These are phyloP conservation scores for Magnolia kwangsiensis DNA, from an alignment of 164 flowering plant species.

Conservation along the genomic window DNA sequence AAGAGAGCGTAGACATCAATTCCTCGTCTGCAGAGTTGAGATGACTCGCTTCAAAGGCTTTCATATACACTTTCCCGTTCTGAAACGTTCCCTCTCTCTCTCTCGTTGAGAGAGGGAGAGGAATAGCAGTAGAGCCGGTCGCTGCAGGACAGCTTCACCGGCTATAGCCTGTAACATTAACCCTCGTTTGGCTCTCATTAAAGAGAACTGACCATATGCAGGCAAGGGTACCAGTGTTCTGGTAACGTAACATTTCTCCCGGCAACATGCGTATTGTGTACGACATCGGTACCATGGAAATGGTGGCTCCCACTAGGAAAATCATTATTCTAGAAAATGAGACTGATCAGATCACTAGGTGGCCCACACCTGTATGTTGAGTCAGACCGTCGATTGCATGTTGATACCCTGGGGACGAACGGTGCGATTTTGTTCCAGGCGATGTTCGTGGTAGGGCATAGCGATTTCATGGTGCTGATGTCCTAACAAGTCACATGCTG, in stretches of 20 bases:
- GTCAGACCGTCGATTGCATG: background rate
- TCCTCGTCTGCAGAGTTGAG: slow-evolving; percentile 17
- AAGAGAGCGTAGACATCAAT: slow-evolving; percentile 29
- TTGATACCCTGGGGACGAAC: background rate
- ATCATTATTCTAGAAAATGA: too few species aligned
- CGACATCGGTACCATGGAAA: too few species aligned
- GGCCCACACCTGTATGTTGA: background rate
- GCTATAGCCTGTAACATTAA: background rate
- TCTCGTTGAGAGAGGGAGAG: background rate
- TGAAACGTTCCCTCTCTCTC: background rate
- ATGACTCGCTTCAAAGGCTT: background rate
- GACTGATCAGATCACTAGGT: too few species aligned
- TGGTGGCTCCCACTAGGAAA: too few species aligned
- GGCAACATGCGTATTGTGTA: too few species aligned
- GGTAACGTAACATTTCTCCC: too few species aligned
- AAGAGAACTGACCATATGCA: background rate
- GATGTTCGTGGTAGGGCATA: background rate
- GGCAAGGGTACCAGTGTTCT: background rate
- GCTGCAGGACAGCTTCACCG: background rate
- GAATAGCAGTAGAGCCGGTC: background rate
- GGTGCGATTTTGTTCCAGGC: background rate
- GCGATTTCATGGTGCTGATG: background rate
- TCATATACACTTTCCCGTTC: background rate
- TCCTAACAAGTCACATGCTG: background rate
- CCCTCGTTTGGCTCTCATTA: background rate